Evolutionary conservation across 164 flowering plant genomes (phyloP).

Genomic region (Vitis amurensis): DNA sequence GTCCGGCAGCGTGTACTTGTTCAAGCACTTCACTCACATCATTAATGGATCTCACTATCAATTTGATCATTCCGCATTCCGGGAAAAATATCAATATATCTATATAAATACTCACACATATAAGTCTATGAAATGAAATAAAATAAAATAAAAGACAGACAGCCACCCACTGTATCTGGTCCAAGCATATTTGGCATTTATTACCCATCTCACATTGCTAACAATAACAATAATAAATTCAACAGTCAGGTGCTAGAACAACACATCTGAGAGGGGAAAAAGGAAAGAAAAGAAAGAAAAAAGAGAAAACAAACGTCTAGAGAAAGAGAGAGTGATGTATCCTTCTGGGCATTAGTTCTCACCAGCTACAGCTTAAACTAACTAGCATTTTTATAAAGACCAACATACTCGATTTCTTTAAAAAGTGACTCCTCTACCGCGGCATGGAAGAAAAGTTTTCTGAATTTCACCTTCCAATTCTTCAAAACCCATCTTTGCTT

Average conservation of each 20-base stretch:
- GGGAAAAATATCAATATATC: too few species aligned
- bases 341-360: slow-evolving; percentile 18
- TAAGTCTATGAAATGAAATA: neutral
- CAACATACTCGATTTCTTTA: slow-evolving; percentile 11
- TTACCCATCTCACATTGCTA: slow-evolving; percentile 40
- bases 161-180: slow-evolving; percentile 18
- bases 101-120: too few species aligned
- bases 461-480: slow-evolving; percentile 10
- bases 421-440: slow-evolving; percentile 7
- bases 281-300: neutral
- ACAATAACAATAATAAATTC: slow-evolving; percentile 39
- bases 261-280: slow-evolving; percentile 17
- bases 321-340: slow-evolving; percentile 12
- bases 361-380: slow-evolving; percentile 28
- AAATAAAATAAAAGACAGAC: slow-evolving; percentile 8
- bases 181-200: slow-evolving; percentile 43
- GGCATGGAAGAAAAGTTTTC: slow-evolving; percentile 11
- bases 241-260: slow-evolving; percentile 39
- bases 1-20: slow-evolving; percentile 35
- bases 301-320: slow-evolving; percentile 4
- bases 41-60: slow-evolving; percentile 28
- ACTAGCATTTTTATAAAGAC: slow-evolving; percentile 28
- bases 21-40: slow-evolving; percentile 32
- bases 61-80: slow-evolving; percentile 13
- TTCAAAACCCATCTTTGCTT: slow-evolving; percentile 2